Evolutionary conservation across 257 asterid species (phyloP).

Genomic region (Gentiana straminea): DNA sequence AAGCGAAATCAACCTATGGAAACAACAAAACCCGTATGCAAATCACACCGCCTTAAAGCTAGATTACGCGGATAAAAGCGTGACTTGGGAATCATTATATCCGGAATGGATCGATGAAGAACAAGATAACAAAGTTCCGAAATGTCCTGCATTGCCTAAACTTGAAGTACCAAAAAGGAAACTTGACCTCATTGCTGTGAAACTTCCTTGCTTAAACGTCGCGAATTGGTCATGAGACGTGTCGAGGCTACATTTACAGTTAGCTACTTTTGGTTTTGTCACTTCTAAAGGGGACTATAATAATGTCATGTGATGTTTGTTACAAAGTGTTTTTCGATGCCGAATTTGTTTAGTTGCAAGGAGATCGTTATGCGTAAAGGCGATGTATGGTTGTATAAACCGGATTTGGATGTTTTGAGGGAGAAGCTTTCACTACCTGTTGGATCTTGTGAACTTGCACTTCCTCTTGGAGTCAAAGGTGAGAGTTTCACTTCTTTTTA

Average conservation of each 20-base stretch:
- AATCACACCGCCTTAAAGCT: conserved; percentile 35
- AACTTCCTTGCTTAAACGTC: conserved; percentile 66
- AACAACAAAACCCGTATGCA: conserved; percentile 28
- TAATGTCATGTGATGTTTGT: conserved; percentile 48
- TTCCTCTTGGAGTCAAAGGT: conserved; percentile 51
- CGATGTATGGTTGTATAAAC: conserved; percentile 45
- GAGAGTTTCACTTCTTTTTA: neutral
- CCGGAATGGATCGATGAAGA: conserved; percentile 98
- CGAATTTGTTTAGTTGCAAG: conserved; percentile 53
- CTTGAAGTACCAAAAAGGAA: conserved; percentile 40
- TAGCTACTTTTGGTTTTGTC: conserved; percentile 58
- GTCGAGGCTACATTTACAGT: conserved; percentile 16
- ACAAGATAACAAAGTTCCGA: conserved; percentile 58
- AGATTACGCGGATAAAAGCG: conserved; percentile 37
- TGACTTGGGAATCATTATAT: conserved; percentile 63
- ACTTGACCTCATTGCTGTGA: conserved; percentile 59
- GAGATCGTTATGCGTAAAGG: conserved; percentile 50
- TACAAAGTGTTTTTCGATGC: conserved; percentile 54
- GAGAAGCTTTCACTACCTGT: conserved; percentile 60
- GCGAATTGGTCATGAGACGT: conserved; percentile 76
- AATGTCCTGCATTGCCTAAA: conserved; percentile 59
- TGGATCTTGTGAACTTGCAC: conserved; percentile 30
- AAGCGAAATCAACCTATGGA: conserved; percentile 23
- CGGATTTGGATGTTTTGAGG: conserved; percentile 12
- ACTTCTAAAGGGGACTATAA: conserved; percentile 42